Evolutionary conservation across 179 eudicot species (phyloP), one percentile per base, ranked within the genome.

Genomic region (Drosera spatulata): DNA sequence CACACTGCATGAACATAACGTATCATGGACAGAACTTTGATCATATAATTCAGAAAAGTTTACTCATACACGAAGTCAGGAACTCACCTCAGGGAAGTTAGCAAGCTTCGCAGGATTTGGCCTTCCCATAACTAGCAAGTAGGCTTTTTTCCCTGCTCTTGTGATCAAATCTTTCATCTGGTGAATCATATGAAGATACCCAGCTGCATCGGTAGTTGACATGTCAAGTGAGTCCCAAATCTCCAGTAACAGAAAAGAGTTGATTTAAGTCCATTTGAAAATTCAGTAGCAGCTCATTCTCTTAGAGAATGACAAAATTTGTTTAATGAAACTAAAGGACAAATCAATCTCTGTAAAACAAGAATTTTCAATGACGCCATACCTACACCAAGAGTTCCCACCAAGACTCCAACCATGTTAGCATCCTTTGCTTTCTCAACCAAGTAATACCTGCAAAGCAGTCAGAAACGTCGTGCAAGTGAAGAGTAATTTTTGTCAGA

Each of bases 391-490:
- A 93, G 96, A 41, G 99, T 93, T 57, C 99, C 99, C 33, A 93
- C 96, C 85, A 93, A 73, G 51, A 93, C 86, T 43, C 96, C 99
- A 67, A 22, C 33, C 33, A 93, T 85, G 60, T 82, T 80, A 50
- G 97, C 99, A 84, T 93, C 99, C 82, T 86, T 93, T 52, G 99
- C 97, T 75, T 93, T 93, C 74, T 93, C 99, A 60, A 93, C 94
- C 57, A 93, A 79, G 68, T 84, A 93, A 79, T 93, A 93, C 74
- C 99, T 93, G 83, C 65, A 75, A 61, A 72, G 52, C 4, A 12
- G 9, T 41, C 37, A 13, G 3, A 41, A 14, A 3, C 37, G 9
- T 58, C 10, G 45, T 3, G 62, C 47, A 1, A 7, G 33, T 59
- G 54, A 59, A 14, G 66, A 10, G 33, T 12, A 51, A 9, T 51